These are phyloP conservation scores for Kodamaea kakaduensis DNA, from an alignment of 805 yeast genomes.

Conservation along the genomic window DNA sequence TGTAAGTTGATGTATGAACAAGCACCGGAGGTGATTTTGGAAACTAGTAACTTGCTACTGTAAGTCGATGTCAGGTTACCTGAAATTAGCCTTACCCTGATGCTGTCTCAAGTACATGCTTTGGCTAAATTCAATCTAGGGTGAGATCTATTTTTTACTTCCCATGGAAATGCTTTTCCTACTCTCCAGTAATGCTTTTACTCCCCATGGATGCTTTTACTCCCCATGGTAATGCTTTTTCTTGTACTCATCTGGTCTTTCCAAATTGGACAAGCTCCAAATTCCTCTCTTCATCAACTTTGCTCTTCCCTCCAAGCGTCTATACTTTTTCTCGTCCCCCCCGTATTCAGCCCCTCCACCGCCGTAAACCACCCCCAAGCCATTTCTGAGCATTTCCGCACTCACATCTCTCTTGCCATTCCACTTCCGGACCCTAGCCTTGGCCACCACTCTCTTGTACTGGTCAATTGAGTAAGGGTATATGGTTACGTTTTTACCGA, in stretches of 20 bases:
- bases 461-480: slow-evolving; percentile 84
- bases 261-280: slow-evolving; percentile 55
- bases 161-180: background rate
- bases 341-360: slow-evolving; percentile 87
- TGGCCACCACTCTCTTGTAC: slow-evolving; percentile 82
- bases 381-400: slow-evolving; percentile 77
- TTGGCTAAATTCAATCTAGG: no score
- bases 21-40: no score
- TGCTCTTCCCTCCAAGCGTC: slow-evolving; percentile 58
- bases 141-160: background rate
- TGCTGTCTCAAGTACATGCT: no score
- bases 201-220: background rate
- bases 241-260: slow-evolving; percentile 81
- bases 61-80: no score
- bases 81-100: no score
- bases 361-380: slow-evolving; percentile 87
- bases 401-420: slow-evolving; percentile 75
- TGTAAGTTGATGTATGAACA: no score
- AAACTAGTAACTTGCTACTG: no score
- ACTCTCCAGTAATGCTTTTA: background rate
- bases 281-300: slow-evolving; percentile 56
- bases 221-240: slow-evolving; percentile 18
- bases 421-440: slow-evolving; percentile 57
- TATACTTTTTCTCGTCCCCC: slow-evolving; percentile 59
- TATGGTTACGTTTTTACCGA: slow-evolving; percentile 66